Percentiles rank a stretch among this genome's conserved stretches.
phyloP scores from a whole-genome alignment of 345 rosid genomes.

The Isatis tinctoria region DNA sequence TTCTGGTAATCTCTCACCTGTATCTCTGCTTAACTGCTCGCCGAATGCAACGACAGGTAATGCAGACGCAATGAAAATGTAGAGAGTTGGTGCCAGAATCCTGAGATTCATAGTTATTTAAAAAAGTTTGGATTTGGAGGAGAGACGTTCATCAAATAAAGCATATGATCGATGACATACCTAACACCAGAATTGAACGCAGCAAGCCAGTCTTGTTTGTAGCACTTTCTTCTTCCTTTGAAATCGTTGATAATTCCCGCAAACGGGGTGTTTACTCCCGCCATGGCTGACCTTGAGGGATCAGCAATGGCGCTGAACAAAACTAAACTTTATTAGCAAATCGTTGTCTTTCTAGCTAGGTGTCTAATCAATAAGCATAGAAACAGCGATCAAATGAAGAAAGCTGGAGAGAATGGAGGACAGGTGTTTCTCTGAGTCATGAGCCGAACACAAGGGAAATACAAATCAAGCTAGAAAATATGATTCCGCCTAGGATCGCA shows the following conservation, averaged over 20 bases:
- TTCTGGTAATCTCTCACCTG: slow-evolving; percentile 32
- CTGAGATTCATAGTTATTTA: slow-evolving; percentile 21
- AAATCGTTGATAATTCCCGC: slow-evolving; percentile 48
- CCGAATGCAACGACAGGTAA: slow-evolving; percentile 73
- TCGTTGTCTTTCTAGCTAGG: too few relatives aligned
- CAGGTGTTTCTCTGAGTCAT: not conserved
- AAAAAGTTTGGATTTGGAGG: not conserved
- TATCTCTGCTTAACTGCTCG: slow-evolving; percentile 57
- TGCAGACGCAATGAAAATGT: slow-evolving; percentile 67
- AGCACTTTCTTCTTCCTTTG: slow-evolving; percentile 56
- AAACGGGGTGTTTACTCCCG: slow-evolving; percentile 35
- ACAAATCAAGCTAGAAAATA: not conserved
- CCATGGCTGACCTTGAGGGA: slow-evolving; percentile 42
- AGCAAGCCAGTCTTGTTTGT: slow-evolving; percentile 51
- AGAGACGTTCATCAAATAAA: not conserved
- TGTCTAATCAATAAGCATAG: too few relatives aligned
- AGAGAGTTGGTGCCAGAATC: slow-evolving; percentile 63
- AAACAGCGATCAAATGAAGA: not conserved
- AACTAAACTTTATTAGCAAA: not conserved
- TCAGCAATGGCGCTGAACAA: slow-evolving; percentile 18
- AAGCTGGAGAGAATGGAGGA: not conserved
- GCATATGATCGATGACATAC: slow-evolving; percentile 13
- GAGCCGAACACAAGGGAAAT: not conserved
- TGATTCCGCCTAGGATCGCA: not conserved
- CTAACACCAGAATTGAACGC: slow-evolving; percentile 43